These are phyloP conservation scores for Termitomyces eurrhizus DNA, from an alignment of 768 basidiomycete genomes.

Conservation along the genomic window DNA sequence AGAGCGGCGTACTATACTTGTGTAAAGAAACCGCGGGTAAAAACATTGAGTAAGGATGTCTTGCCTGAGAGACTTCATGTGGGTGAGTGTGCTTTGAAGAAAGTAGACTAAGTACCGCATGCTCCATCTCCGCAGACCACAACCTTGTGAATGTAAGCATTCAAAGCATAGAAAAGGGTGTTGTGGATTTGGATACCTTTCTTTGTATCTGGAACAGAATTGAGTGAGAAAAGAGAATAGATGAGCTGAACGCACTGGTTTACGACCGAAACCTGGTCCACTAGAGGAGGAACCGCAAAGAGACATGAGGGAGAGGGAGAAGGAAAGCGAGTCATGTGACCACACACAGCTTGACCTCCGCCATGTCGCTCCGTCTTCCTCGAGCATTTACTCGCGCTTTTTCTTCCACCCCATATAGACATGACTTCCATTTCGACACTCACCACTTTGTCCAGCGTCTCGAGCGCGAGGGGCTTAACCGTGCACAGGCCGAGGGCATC, in stretches of 20 bases:
- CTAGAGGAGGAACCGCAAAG: constrained; percentile 53
- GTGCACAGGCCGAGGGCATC: constrained; percentile 93
- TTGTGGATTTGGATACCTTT: constrained; percentile 30
- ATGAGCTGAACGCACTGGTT: constrained; percentile 37
- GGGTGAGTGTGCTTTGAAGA: not conserved
- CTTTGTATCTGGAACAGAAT: constrained; percentile 36
- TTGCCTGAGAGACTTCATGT: constrained; percentile 47
- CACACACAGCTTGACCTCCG: not conserved
- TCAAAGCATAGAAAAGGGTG: constrained; percentile 3
- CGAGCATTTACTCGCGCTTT: constrained; percentile 22
- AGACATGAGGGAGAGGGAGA: constrained; percentile 33
- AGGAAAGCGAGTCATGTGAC: constrained; percentile 8
- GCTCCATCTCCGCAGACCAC: constrained; percentile 98
- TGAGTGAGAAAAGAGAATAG: not conserved
- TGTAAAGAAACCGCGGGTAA: constrained; percentile 89
- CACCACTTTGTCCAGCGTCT: constrained; percentile 92
- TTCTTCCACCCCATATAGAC: constrained; percentile 21
- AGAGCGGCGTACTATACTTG: constrained; percentile 73
- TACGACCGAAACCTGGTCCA: constrained; percentile 53
- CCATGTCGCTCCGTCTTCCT: constrained; percentile 9
- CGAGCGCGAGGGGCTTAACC: constrained; percentile 83
- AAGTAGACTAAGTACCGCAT: constrained; percentile 56
- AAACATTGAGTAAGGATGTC: constrained; percentile 85
- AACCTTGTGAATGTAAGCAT: constrained; percentile 30
- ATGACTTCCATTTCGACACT: constrained; percentile 88